Base-by-base conservation (phyloP, 2,329 filamentous ascomycete genomes). In the Chaetomium globosum region DNA sequence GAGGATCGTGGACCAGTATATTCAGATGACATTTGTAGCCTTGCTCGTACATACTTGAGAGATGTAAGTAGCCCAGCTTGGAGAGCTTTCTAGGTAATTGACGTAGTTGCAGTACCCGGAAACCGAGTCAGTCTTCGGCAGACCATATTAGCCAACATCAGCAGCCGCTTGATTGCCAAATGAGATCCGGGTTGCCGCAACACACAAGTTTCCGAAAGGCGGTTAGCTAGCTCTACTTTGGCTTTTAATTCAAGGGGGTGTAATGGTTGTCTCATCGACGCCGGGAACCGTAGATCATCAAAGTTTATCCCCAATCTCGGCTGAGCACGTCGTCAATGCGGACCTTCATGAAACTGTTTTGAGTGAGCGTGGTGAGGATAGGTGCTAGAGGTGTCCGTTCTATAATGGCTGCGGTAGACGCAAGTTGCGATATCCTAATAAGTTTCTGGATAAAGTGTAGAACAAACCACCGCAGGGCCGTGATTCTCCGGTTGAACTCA, bases 261-360 rank as follows among this genome's bases (percentile, higher is more conserved):
- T 52, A 39, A 33, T 26, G 43, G 39, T 43, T 68, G 70, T 67
- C 60, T 71, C 68, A 71, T 71, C 70, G 66, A 67, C 67, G 67
- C 70, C 65, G 53, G 59, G 67, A 69, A 60, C 62, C 66, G 68
- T 61, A 65, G 70, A 69, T 71, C 68, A 55, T n/a, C 21, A 21
- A 49, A 49, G 61, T 51, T 59, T 65, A 63, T 64, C 58, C 58
- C 63, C 64, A 67, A 60, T 65, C 49, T 23, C 53, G 43, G 63
- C 54, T 54, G 62, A 56, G 49, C 57, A 65, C 31, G 62, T 59
- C 51, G 26, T 23, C 19, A 54, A 49, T 55, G 58, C 28, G 36
- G 16, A 56, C 56, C 49, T 58, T 62, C 55, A 39, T 67, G 65
- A 69, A 68, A 70, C 68, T 64, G 52, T 36, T 54, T 33, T 52